Evolutionary conservation across 441 rosid species (phyloP).

Genomic region (Dalechampia spathulata): DNA sequence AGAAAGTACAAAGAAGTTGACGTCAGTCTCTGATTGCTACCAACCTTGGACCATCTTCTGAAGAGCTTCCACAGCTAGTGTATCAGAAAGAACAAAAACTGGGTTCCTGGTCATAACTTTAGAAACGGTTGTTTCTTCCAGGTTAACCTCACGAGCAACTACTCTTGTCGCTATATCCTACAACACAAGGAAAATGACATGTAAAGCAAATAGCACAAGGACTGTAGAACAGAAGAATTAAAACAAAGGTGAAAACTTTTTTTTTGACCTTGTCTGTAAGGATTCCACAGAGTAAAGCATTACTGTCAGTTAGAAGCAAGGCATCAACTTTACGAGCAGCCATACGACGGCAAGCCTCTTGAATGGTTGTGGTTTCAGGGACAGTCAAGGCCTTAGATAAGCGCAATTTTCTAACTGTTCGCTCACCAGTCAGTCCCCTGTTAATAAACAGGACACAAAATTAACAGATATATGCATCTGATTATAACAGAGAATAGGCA

Average conservation of each 20-base stretch:
- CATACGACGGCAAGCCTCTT: constrained; percentile 93
- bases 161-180: constrained; percentile 91
- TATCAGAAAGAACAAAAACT: constrained; percentile 82
- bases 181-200: background rate
- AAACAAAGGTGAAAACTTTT: background rate
- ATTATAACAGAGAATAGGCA: background rate
- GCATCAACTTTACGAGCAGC: constrained; percentile 96
- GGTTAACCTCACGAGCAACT: constrained; percentile 62
- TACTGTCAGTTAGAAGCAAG: constrained; percentile 82
- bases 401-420: constrained; percentile 82
- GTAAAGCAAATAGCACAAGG: background rate
- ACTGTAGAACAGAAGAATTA: background rate
- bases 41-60: constrained; percentile 97
- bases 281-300: constrained; percentile 92
- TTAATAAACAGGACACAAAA: background rate
- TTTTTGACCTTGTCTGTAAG: constrained; percentile 82
- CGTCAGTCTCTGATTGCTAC: constrained; percentile 13
- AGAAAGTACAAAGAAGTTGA: background rate
- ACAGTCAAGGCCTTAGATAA: constrained; percentile 88
- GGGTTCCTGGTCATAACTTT: constrained; percentile 97
- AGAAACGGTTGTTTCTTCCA: constrained; percentile 82
- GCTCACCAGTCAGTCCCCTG: constrained; percentile 86
- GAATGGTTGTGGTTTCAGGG: constrained; percentile 72
- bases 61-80: constrained; percentile 96
- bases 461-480: background rate